A percentile compares a stretch with the other conserved stretches of the same genome.
These are phyloP conservation scores for Davidsoniella eucalypti DNA, from an alignment of 2,329 filamentous ascomycete species.

Conservation along the genomic window DNA sequence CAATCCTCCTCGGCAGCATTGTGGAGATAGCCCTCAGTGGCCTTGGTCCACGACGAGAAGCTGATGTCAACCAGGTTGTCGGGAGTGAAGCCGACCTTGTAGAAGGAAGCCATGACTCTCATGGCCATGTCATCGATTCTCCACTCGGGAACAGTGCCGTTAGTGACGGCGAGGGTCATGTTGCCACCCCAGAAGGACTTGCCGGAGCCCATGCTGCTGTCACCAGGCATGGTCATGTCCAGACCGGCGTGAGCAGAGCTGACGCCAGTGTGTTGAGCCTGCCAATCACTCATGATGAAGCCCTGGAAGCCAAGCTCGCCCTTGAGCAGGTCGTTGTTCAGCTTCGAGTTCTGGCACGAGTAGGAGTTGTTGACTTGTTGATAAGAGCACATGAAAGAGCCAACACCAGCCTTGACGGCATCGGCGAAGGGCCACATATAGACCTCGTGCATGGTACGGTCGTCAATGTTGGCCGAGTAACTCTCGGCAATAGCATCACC, in stretches of 20 bases:
- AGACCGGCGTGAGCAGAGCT: slow-evolving; percentile 53
- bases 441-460: slow-evolving; percentile 58
- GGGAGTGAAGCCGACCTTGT: slow-evolving; percentile 44
- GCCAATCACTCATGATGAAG: slow-evolving; percentile 69
- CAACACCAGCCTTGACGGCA: slow-evolving; percentile 50
- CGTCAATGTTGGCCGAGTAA: slow-evolving; percentile 47
- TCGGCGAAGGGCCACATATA: slow-evolving; percentile 69
- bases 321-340: slow-evolving; percentile 62
- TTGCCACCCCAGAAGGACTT: slow-evolving; percentile 71
- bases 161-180: slow-evolving; percentile 71
- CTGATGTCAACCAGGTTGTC: slow-evolving; percentile 42
- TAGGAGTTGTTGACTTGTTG: slow-evolving; percentile 71
- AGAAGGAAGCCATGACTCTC: slow-evolving; percentile 58
- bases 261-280: slow-evolving; percentile 55
- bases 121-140: slow-evolving; percentile 84
- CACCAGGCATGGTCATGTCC: slow-evolving; percentile 82
- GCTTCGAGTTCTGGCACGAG: slow-evolving; percentile 60
- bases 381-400: slow-evolving; percentile 51
- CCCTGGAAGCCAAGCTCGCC: slow-evolving; percentile 62
- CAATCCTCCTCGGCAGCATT: slow-evolving; percentile 42
- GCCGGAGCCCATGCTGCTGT: slow-evolving; percentile 59
- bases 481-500: slow-evolving; percentile 47
- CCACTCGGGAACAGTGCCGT: slow-evolving; percentile 77
- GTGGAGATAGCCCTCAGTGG: slow-evolving; percentile 58
- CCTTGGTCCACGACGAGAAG: slow-evolving; percentile 74